Evolutionary conservation across 148 eudicot genomes (phyloP).

Genomic region (Beta vulgaris): DNA sequence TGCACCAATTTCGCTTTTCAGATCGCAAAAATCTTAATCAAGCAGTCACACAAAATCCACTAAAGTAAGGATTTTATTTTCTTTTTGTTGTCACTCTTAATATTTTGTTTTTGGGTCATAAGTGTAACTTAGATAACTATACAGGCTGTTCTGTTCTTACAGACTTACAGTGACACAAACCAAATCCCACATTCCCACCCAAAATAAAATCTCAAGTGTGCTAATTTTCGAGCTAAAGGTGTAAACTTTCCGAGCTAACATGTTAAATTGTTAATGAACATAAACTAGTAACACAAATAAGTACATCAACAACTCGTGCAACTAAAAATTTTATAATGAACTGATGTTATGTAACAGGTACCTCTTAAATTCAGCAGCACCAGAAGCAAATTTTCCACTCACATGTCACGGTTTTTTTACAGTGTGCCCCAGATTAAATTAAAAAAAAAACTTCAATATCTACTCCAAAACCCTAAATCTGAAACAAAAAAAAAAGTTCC

Average conservation of each 20-base stretch:
- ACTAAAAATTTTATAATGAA: too few relatives aligned
- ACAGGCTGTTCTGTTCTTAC: too few relatives aligned
- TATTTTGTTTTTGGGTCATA: too few relatives aligned
- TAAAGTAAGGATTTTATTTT: not conserved
- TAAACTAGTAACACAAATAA: not conserved
- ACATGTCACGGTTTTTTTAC: not conserved
- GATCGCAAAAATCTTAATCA: too few relatives aligned
- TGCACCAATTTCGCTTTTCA: too few relatives aligned
- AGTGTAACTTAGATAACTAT: too few relatives aligned
- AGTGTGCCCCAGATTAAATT: too few relatives aligned
- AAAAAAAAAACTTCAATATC: not conserved
- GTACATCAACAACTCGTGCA: conserved; percentile 17
- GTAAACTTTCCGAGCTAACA: conserved; percentile 1
- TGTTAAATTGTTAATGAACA: not conserved
- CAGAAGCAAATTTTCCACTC: not conserved
- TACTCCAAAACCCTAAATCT: conserved; percentile 27
- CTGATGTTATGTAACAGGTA: too few relatives aligned
- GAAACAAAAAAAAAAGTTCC: not conserved
- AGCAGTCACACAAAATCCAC: too few relatives aligned
- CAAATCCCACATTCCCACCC: not conserved
- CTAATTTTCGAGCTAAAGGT: conserved; percentile 7
- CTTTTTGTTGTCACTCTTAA: not conserved
- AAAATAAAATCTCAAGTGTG: not conserved
- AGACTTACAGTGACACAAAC: not conserved
- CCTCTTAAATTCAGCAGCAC: conserved; percentile 10